These are phyloP conservation scores for Gloeophyllum trabeum DNA, from an alignment of 768 basidiomycete species.

Conservation along the genomic window DNA sequence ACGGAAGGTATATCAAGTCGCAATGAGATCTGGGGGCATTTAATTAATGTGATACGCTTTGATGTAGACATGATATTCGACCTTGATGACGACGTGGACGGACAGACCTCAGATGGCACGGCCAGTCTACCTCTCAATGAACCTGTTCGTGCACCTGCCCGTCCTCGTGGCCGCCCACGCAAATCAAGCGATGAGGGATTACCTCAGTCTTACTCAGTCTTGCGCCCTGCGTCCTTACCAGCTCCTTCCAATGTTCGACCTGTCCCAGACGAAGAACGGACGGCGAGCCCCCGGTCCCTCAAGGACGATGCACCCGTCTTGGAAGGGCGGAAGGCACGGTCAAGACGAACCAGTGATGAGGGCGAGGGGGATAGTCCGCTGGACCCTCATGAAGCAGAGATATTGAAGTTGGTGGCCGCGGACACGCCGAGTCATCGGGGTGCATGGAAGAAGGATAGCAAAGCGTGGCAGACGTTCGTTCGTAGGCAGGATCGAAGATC, in stretches of 20 bases:
- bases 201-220: constrained; percentile 42
- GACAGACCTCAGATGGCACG: constrained; percentile 20
- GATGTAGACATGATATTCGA: constrained; percentile 58
- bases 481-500: constrained; percentile 17
- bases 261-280: too few species aligned
- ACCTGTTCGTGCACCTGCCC: constrained; percentile 12
- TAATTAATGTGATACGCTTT: not conserved
- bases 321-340: too few species aligned
- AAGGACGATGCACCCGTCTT: too few species aligned
- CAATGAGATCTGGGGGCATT: not conserved
- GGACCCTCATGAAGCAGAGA: constrained; percentile 37
- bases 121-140: constrained; percentile 25
- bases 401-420: constrained; percentile 56
- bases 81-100: constrained; percentile 41
- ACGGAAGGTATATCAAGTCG: not conserved
- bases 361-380: constrained; percentile 6
- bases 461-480: constrained; percentile 53
- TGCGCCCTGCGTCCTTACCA: constrained; percentile 65
- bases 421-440: constrained; percentile 59
- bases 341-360: too few species aligned
- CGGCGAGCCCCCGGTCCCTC: too few species aligned
- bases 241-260: constrained; percentile 44
- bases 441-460: constrained; percentile 56
- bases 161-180: constrained; percentile 12
- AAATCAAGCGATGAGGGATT: constrained; percentile 26